Evolutionary conservation across 371 early-diverging fungal genomes (phyloP), one percentile per base, ranked within the genome.

Genomic region (Mortierella sp.): DNA sequence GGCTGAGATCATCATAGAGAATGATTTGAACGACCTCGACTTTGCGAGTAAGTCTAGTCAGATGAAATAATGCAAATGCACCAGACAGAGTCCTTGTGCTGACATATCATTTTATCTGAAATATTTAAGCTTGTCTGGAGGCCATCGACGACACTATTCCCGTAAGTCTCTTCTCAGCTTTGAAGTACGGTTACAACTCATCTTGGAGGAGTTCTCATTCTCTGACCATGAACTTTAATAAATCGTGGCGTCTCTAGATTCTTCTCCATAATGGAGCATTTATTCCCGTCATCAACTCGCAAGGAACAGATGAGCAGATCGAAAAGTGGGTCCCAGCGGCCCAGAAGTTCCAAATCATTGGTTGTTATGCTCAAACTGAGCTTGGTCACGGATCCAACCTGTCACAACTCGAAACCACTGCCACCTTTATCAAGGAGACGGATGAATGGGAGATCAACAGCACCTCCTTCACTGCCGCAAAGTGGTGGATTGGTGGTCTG

Each of bases 401-500:
- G 50, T 90, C 93, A n/a, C 95, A 94, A 36, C 85, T 97, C 50
- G 96, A 96, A 74, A 97, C 97, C 3, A 92, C 92, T 0, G 96
- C 97, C 11, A 96, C 96, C 1, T 95, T 88, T 68, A 94, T 94
- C 78, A 85, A 85, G 47, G 84, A 86, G 16, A 88, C 91, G 0
- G 94, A 95, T 70, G 93, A 95, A 72, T 96, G 92, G 69, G 88
- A 95, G 32, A 89, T 97, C 80, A 91, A 96, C 71, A 94, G 97
- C 11, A 96, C 96, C 5, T 89, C 91, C 6, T 82, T 96, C 24
- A 94, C 95, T 0, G 85, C 96, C 16, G 93, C 96, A 24, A 97
- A 94, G 85, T 97, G 96, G 96, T 97, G 97, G 97, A 96, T 97
- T 74, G 97, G 97, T 63, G 94, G 95, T 70, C 89, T 94, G 10